A percentile compares a stretch with the other conserved stretches of the same genome.
Evolutionary conservation across 139 green algal genomes (phyloP).

Genomic region (Chlamydomonas asymmetrica): DNA sequence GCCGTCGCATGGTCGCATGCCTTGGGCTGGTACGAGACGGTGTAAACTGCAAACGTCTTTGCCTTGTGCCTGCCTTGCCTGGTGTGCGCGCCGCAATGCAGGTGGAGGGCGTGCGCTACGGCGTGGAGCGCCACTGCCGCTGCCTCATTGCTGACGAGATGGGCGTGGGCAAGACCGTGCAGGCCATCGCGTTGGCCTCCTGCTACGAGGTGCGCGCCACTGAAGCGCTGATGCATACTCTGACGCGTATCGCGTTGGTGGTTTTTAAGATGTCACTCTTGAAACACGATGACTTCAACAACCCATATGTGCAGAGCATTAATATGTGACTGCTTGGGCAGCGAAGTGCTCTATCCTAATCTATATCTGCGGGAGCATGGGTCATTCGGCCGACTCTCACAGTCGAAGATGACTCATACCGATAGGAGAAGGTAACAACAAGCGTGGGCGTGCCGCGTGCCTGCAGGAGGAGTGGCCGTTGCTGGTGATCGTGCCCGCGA

Average conservation of each 20-base stretch:
- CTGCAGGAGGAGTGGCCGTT: slow-evolving; percentile 91
- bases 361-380: too few relatives aligned
- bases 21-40: background rate
- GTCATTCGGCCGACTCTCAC: too few relatives aligned
- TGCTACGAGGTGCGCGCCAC: slow-evolving; percentile 82
- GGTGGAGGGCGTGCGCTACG: slow-evolving; percentile 78
- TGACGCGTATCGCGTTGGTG: too few relatives aligned
- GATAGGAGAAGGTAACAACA: too few relatives aligned
- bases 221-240: too few relatives aligned
- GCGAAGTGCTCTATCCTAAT: too few relatives aligned
- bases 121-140: slow-evolving; percentile 66
- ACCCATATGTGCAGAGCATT: too few relatives aligned
- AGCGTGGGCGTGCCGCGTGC: too few relatives aligned
- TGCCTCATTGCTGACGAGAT: slow-evolving; percentile 94
- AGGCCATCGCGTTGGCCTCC: slow-evolving; percentile 85
- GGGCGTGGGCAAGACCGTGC: slow-evolving; percentile 92
- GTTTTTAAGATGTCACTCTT: too few relatives aligned
- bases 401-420: too few relatives aligned
- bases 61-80: background rate
- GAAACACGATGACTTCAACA: too few relatives aligned
- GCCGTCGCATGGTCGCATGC: background rate
- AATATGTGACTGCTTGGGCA: too few relatives aligned
- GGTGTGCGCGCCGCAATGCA: slow-evolving; percentile 47
- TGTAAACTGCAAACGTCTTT: background rate
- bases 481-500: slow-evolving; percentile 87